phyloP scores from a whole-genome alignment of 371 early-diverging fungal genomes.

The Dinochytrium kinnereticum region DNA sequence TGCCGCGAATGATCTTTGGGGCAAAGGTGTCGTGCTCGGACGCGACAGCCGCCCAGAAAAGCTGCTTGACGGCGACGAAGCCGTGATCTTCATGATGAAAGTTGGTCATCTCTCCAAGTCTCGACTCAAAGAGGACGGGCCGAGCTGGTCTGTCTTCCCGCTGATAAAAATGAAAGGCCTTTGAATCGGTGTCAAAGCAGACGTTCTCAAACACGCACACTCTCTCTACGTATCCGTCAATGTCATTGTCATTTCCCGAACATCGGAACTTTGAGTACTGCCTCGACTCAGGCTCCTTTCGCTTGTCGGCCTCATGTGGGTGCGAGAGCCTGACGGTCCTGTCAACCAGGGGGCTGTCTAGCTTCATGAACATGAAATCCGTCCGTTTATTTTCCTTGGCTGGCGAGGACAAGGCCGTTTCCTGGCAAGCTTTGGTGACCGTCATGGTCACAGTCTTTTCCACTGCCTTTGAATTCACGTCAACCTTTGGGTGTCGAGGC shows the following conservation, averaged over 20 bases:
- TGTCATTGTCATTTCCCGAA: conserved; percentile 31
- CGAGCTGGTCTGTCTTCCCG: not conserved
- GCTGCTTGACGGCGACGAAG: conserved; percentile 16
- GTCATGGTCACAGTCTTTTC: not conserved
- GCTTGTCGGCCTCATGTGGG: not conserved
- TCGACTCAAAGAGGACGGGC: conserved; percentile 26
- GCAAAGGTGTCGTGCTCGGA: conserved; percentile 7
- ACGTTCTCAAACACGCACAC: conserved; percentile 36
- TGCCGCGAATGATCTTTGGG: conserved; percentile 6
- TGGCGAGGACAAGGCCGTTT: too few relatives aligned
- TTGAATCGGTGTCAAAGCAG: conserved; percentile 19
- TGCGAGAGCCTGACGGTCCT: not conserved
- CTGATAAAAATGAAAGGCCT: not conserved
- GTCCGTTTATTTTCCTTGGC: not conserved
- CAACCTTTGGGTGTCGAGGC: too few relatives aligned
- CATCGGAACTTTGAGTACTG: conserved; percentile 30
- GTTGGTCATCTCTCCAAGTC: conserved; percentile 14
- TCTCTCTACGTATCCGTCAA: conserved; percentile 25
- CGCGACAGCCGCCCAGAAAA: not conserved
- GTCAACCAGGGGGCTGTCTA: not conserved
- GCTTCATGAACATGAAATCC: not conserved
- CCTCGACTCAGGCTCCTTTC: not conserved
- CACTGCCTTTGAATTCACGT: not conserved
- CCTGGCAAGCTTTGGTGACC: not conserved
- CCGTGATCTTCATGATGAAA: conserved; percentile 14